phyloP scores from a whole-genome alignment of 2,329 filamentous ascomycete genomes.

The Chaetomium sp. region DNA sequence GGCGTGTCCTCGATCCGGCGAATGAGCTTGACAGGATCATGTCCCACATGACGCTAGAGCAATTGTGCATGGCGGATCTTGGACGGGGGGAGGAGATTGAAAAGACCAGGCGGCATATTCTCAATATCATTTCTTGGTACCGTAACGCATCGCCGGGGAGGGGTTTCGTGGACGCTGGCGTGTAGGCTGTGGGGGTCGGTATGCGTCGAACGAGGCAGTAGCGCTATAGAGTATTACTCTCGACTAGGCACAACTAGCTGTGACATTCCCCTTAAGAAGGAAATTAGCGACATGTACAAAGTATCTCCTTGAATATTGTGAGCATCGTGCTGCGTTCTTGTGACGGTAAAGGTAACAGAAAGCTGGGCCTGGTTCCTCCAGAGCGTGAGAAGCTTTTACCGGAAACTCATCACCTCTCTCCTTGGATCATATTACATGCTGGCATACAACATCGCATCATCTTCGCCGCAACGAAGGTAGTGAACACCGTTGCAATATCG shows the following conservation, averaged over 20 bases:
- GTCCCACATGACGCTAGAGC: slow-evolving; percentile 5
- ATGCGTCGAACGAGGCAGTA: not conserved
- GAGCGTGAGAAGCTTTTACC: too few relatives aligned
- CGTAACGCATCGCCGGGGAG: not conserved
- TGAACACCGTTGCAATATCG: too few relatives aligned
- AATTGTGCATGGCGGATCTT: not conserved
- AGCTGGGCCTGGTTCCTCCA: too few relatives aligned
- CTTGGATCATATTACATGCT: too few relatives aligned
- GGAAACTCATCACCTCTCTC: too few relatives aligned
- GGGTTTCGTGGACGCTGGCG: not conserved
- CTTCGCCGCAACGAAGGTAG: too few relatives aligned
- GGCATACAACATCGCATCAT: too few relatives aligned
- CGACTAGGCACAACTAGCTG: not conserved
- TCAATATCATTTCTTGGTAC: not conserved
- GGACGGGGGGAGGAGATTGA: not conserved
- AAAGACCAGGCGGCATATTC: not conserved
- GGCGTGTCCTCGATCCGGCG: too few relatives aligned
- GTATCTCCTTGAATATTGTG: too few relatives aligned
- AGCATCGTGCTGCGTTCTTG: too few relatives aligned
- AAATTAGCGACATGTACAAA: not conserved
- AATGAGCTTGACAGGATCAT: not conserved
- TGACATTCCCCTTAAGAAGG: not conserved
- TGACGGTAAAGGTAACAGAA: too few relatives aligned
- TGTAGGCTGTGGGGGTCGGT: not conserved
- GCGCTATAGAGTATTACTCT: not conserved